Evolutionary conservation across 2,329 filamentous ascomycete genomes (phyloP).

Genomic region (Juglanconis juglandina): DNA sequence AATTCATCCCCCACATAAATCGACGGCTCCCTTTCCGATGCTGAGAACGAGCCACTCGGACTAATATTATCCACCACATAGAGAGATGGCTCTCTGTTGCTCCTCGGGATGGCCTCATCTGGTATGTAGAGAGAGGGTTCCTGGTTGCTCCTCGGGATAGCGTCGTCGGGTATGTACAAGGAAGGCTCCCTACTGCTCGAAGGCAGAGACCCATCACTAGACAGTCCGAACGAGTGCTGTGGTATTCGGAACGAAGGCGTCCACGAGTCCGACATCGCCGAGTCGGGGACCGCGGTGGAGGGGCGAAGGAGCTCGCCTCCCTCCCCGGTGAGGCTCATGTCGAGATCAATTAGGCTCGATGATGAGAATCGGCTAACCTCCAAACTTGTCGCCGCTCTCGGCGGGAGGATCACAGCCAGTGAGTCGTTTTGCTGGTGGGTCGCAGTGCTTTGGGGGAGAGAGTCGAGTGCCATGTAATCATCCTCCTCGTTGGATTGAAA

Average conservation of each 20-base stretch:
- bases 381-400: slow-evolving; percentile 22
- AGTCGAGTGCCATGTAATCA: slow-evolving; percentile 18
- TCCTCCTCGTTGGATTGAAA: slow-evolving; percentile 35
- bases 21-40: slow-evolving; percentile 49
- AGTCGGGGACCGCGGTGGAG: slow-evolving; percentile 59
- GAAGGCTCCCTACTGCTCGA: slow-evolving; percentile 36
- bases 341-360: slow-evolving; percentile 34
- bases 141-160: slow-evolving; percentile 1
- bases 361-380: slow-evolving; percentile 33
- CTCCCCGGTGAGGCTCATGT: slow-evolving; percentile 33
- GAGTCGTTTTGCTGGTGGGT: slow-evolving; percentile 26
- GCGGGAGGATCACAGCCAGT: slow-evolving; percentile 32
- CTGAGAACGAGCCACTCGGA: slow-evolving; percentile 24
- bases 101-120: slow-evolving; percentile 9
- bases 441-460: slow-evolving; percentile 8
- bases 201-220: slow-evolving; percentile 56
- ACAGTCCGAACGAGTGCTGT: slow-evolving; percentile 58
- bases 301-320: slow-evolving; percentile 48
- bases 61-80: slow-evolving; percentile 45
- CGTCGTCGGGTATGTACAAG: slow-evolving; percentile 7
- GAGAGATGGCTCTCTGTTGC: slow-evolving; percentile 16
- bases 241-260: slow-evolving; percentile 36
- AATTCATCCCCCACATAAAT: slow-evolving; percentile 61
- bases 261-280: slow-evolving; percentile 11
- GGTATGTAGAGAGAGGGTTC: background rate